A percentile compares a stretch with the other conserved stretches of the same genome.
These are phyloP conservation scores for Domatiomyces catenatus DNA, from an alignment of 2,329 filamentous ascomycete species.

Conservation along the genomic window DNA sequence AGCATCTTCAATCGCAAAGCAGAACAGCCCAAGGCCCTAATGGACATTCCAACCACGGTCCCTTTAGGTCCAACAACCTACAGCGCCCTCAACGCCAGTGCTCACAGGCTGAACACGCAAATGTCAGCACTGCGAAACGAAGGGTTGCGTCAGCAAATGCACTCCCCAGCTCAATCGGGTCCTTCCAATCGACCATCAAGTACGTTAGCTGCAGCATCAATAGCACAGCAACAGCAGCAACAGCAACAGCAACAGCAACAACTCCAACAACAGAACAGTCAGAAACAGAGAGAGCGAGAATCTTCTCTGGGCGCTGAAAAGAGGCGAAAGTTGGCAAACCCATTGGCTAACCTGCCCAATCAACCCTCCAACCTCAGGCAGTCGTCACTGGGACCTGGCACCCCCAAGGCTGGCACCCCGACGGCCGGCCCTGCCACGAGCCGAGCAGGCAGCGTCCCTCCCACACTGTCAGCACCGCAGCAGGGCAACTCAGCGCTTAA, in stretches of 20 bases:
- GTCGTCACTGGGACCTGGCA: conserved; percentile 47
- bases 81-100: conserved; percentile 39
- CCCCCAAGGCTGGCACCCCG: conserved; percentile 44
- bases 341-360: conserved; percentile 29
- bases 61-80: conserved; percentile 42
- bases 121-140: conserved; percentile 19
- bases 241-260: conserved; percentile 10
- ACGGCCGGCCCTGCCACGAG: conserved; percentile 26
- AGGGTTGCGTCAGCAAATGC: conserved; percentile 6
- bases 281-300: conserved; percentile 36
- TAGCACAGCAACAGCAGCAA: conserved; percentile 7
- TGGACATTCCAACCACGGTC: conserved; percentile 32
- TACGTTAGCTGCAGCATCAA: conserved; percentile 28
- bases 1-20: conserved; percentile 39
- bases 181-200: conserved; percentile 23
- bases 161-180: conserved; percentile 18
- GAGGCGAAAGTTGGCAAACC: conserved; percentile 40
- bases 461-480: conserved; percentile 16
- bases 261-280: conserved; percentile 21
- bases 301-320: conserved; percentile 44
- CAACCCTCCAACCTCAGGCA: conserved; percentile 43
- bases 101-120: conserved; percentile 35
- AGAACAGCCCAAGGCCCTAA: conserved; percentile 34
- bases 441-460: conserved; percentile 45
- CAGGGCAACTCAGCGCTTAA: conserved; percentile 32